Percentiles rank a stretch among this genome's conserved stretches.
These are phyloP conservation scores for Penicillium sp. DNA, from an alignment of 2,329 filamentous ascomycete species.

Conservation along the genomic window DNA sequence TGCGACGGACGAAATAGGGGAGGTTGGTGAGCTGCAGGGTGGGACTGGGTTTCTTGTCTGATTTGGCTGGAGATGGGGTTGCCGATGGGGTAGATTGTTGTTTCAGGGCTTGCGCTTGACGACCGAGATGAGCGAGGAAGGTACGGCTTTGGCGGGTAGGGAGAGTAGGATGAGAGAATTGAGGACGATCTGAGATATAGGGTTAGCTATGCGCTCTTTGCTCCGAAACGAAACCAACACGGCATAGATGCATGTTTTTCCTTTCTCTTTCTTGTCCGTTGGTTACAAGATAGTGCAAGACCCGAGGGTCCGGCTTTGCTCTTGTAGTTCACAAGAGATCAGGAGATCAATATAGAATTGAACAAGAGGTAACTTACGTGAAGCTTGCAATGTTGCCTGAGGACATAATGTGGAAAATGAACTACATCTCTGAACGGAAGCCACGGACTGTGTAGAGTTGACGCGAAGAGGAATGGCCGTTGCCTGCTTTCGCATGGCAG, in stretches of 20 bases:
- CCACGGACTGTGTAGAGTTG: slow-evolving; percentile 20
- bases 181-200: slow-evolving; percentile 17
- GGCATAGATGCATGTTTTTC: neutral
- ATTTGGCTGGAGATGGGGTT: slow-evolving; percentile 13
- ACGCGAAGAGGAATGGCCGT: slow-evolving; percentile 24
- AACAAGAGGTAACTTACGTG: slow-evolving; percentile 23
- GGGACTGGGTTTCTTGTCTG: slow-evolving; percentile 10
- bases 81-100: slow-evolving; percentile 26
- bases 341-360: neutral
- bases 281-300: slow-evolving; percentile 1
- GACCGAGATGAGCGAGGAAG: slow-evolving; percentile 33
- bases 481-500: slow-evolving; percentile 31
- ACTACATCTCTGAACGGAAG: slow-evolving; percentile 25
- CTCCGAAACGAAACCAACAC: neutral
- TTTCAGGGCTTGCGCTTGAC: slow-evolving; percentile 30
- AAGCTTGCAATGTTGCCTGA: slow-evolving; percentile 20
- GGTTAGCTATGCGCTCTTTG: slow-evolving; percentile 10
- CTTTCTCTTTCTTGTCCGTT: neutral
- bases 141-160: slow-evolving; percentile 28
- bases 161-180: slow-evolving; percentile 15
- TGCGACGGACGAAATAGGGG: slow-evolving; percentile 65
- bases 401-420: slow-evolving; percentile 25
- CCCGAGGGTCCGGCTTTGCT: neutral
- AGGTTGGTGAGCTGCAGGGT: slow-evolving; percentile 39
- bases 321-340: neutral